Conservation (phyloP, 768 basidiomycete genomes). For the Russula sp. region DNA sequence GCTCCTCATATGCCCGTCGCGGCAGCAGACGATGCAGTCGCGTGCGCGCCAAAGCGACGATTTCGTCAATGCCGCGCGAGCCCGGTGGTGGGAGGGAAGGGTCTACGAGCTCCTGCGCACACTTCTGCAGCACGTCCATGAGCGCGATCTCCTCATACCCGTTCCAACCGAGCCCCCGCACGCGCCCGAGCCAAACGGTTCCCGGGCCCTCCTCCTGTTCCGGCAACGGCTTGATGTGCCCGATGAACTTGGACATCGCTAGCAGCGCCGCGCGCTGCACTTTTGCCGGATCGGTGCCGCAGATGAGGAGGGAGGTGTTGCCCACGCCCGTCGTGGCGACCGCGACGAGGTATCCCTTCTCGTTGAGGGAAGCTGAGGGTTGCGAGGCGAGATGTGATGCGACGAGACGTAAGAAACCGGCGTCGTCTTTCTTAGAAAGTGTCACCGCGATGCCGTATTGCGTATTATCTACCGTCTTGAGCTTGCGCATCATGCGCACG, state of each 20-base stretch:
- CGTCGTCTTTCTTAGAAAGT: conserved; percentile 55
- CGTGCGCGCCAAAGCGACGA: conserved; percentile 57
- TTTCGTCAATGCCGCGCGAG: conserved; percentile 54
- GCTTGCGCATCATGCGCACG: conserved; percentile 50
- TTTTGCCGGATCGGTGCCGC: conserved; percentile 52
- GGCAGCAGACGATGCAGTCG: conserved; percentile 64
- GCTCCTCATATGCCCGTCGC: conserved; percentile 55
- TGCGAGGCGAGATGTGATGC: conserved; percentile 49
- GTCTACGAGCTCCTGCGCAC: conserved; percentile 55
- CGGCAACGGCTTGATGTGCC: conserved; percentile 44
- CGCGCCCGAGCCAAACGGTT: conserved; percentile 43
- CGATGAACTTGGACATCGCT: conserved; percentile 65
- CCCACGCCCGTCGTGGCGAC: conserved; percentile 48
- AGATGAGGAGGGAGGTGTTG: conserved; percentile 49
- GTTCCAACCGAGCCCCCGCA: conserved; percentile 53
- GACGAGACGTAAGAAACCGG: conserved; percentile 54
- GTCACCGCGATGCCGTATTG: conserved; percentile 60
- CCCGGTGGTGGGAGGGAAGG: conserved; percentile 63
- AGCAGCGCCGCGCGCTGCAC: conserved; percentile 69
- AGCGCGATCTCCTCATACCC: conserved; percentile 64
- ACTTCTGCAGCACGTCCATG: conserved; percentile 68
- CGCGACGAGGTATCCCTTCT: conserved; percentile 47
- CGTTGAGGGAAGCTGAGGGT: conserved; percentile 43
- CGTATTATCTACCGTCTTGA: conserved; percentile 50
- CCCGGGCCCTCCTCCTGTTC: conserved; percentile 25